Percentiles rank a stretch among this genome's conserved stretches.
phyloP scores from a whole-genome alignment of 257 asterid species.

The Nicotiana paniculata region DNA sequence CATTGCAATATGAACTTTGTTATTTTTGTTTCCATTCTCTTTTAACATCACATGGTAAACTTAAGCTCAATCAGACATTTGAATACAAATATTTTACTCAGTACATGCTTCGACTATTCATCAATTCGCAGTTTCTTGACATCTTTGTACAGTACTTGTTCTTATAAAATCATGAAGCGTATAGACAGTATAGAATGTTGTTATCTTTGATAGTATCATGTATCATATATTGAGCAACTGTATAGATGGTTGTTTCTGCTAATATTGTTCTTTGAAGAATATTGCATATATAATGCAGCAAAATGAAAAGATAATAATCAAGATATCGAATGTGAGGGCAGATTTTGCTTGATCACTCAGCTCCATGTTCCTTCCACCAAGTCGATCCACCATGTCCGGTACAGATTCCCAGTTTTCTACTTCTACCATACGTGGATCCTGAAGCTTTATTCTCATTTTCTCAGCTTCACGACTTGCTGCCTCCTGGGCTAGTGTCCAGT shows the following conservation, averaged over 20 bases:
- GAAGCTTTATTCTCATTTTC: slow-evolving; percentile 66
- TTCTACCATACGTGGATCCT: slow-evolving; percentile 62
- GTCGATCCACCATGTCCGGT: slow-evolving; percentile 82
- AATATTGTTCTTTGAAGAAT: slow-evolving; percentile 64
- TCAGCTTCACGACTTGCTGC: slow-evolving; percentile 73
- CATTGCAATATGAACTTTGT: not conserved
- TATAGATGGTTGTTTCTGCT: not conserved
- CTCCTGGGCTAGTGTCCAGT: slow-evolving; percentile 85
- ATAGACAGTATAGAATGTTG: not conserved
- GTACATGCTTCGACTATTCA: not conserved
- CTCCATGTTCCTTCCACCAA: slow-evolving; percentile 84
- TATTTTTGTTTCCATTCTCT: not conserved
- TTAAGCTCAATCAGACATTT: not conserved
- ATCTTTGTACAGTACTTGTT: not conserved
- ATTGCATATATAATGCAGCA: slow-evolving; percentile 56
- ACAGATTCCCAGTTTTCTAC: slow-evolving; percentile 42
- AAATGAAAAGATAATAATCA: slow-evolving; percentile 54
- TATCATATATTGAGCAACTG: not conserved
- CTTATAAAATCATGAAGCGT: not conserved
- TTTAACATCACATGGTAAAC: not conserved
- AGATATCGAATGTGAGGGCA: slow-evolving; percentile 76
- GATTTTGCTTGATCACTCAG: slow-evolving; percentile 74
- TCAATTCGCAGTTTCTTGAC: not conserved
- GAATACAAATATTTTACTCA: not conserved
- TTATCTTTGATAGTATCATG: not conserved